Evolutionary conservation across 768 basidiomycete species (phyloP), one percentile per base, ranked within the genome.

Genomic region (Suillus ampliporus): DNA sequence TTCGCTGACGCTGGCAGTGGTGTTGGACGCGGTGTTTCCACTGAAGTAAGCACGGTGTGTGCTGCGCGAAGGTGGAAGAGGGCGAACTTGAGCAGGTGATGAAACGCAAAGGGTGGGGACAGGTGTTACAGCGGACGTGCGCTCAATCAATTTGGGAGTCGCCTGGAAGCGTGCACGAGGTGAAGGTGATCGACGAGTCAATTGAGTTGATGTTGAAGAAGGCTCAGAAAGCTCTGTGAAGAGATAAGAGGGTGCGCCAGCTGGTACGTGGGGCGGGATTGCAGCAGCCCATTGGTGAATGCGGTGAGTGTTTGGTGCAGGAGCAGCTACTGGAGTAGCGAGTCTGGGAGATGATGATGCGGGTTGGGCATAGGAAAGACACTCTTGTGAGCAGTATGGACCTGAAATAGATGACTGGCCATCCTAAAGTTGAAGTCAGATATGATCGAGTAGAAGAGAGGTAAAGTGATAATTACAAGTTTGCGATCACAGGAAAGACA

Each of bases 401-500:
- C 74, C 74, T 1, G 71, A 63, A 4, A 73, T 71, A 34, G 84
- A n/a, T n/a, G n/a, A n/a, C n/a, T 69, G 53, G 64, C 61, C 52
- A 59, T 59, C 65, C 68, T 73, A 71, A 62, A 65, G 61, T 21
- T 61, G 61, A 5, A 28, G 61, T 35, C 38, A 48, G 58, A 40
- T 6, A 61, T 41, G 48, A 6, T 41, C 40, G 35, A 46, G 54
- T n/a, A n/a, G 23, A 48, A 64, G n/a, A 43, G 37, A 43, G 34
- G 38, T 26, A 46, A 58, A 62, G 43, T 51, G 54, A 52, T 13
- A 84, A 86, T 41, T 72, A 85, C 89, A 65, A 88, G 74, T 67
- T 81, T 83, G 65, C 82, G 80, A 66, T 82, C 80, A 79, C 90
- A 92, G 60, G 80, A 79, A 67, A 91, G 79, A 72, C 90, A 92